Base-by-base conservation (phyloP, 805 yeast genomes). In the Monosporozyma unispora region DNA sequence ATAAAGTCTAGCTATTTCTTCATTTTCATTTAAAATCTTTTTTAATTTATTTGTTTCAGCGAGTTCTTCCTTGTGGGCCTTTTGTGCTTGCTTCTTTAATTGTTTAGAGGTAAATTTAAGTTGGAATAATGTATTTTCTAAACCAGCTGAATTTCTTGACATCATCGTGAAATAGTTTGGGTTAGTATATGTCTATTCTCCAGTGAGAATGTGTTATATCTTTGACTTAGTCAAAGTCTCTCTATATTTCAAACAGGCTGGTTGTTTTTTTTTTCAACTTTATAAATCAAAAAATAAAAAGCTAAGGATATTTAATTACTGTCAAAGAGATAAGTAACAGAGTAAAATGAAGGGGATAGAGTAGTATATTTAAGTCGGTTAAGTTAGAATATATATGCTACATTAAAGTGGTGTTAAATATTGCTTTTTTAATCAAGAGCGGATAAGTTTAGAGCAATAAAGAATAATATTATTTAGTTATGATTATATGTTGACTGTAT, bases 1-100 rank as follows among this genome's bases (percentile, higher is more conserved):
- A 60, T 93, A 91, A 43, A 93, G 76, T 62, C 81, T 84, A 0
- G 98, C 98, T 52, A 93, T 89, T 63, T 93, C 99, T 58, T 82
- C 84, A 48, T 63, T 63, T 48, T 64, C 68, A 46, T 60, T 57
- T 27, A 67, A 48, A 14, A 62, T 73, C 68, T 87, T 91, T 67
- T 91, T 91, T 52, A 89, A 82, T 62, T 87, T 88, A 57, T 84
- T 84, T 68, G 87, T 87, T 68, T 93, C 98, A 38, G 79, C 76
- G 35, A 80, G 79, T 61, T 88, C 96, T 63, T 93, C 99, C 62
- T 89, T 90, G 1, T 89, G 87, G 2, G 98, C 90, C 64, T 83
- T 85, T 28, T 82, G 77, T 1, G 98, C 91, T 68, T 93, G 99
- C 64, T 90, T 78, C 57, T 81, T 84, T 50, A 93, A 75, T 72